Conservation (phyloP, 2,329 filamentous ascomycete genomes). For the Aspergillus spinulosporus region DNA sequence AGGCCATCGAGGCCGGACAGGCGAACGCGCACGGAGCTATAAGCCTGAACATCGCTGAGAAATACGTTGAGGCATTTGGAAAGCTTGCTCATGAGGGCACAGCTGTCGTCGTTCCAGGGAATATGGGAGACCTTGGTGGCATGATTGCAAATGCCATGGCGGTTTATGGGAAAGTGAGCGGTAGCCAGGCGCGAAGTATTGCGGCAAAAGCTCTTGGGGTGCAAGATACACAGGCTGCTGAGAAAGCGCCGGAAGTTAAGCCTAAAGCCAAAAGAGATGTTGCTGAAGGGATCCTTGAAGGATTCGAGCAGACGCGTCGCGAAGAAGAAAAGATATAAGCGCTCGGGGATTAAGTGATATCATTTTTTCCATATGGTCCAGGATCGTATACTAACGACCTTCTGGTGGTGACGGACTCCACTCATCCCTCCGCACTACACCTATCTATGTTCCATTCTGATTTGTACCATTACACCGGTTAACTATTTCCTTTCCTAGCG, state of each 20-base stretch:
- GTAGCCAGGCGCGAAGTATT: constrained; percentile 71
- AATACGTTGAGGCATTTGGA: constrained; percentile 94
- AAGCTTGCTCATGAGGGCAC: constrained; percentile 94
- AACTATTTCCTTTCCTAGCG: constrained; percentile 7
- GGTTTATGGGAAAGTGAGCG: constrained; percentile 90
- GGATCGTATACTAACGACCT: background rate
- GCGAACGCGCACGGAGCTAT: constrained; percentile 78
- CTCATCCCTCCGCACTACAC: background rate
- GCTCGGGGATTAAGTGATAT: constrained; percentile 5
- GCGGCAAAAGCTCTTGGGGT: constrained; percentile 40
- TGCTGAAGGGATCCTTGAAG: constrained; percentile 50
- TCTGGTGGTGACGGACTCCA: background rate
- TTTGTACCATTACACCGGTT: constrained; percentile 4
- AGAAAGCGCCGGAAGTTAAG: constrained; percentile 21
- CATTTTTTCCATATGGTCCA: background rate
- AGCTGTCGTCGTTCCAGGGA: constrained; percentile 90
- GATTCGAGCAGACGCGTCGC: constrained; percentile 48
- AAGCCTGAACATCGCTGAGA: constrained; percentile 87
- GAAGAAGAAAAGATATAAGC: constrained; percentile 34
- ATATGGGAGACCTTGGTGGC: constrained; percentile 90
- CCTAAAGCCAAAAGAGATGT: constrained; percentile 17
- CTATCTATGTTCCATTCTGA: background rate
- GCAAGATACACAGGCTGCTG: constrained; percentile 21
- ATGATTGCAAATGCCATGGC: constrained; percentile 97
- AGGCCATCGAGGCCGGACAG: constrained; percentile 70